Evolutionary conservation across 2,329 filamentous ascomycete genomes (phyloP).

Genomic region (Epichloe sylvatica): DNA sequence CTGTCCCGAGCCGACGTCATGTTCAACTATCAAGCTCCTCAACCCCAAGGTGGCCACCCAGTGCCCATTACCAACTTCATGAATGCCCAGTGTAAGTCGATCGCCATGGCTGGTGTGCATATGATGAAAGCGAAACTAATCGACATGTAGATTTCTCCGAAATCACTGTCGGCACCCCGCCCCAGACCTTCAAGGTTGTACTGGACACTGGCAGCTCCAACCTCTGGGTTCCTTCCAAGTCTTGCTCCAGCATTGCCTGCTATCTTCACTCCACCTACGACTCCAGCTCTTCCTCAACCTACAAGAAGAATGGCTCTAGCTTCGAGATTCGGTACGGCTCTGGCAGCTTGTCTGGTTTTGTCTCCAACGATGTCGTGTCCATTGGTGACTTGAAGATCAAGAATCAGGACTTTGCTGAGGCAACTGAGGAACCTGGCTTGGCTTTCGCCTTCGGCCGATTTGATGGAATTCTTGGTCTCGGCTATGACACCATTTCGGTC

Average conservation of each 20-base stretch:
- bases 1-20: conserved; percentile 57
- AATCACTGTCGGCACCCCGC: conserved; percentile 80
- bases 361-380: conserved; percentile 72
- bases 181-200: conserved; percentile 95
- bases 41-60: conserved; percentile 54
- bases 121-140: neutral
- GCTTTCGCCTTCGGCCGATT: conserved; percentile 97
- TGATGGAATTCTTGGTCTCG: conserved; percentile 89
- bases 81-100: conserved; percentile 84
- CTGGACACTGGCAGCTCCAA: conserved; percentile 98
- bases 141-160: conserved; percentile 72
- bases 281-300: conserved; percentile 73
- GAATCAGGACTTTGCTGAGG: conserved; percentile 89
- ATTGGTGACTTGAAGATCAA: conserved; percentile 86
- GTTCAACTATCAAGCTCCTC: conserved; percentile 61
- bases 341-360: conserved; percentile 81
- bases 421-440: conserved; percentile 85
- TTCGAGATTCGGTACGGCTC: conserved; percentile 96
- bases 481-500: conserved; percentile 92
- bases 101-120: neutral
- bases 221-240: conserved; percentile 86
- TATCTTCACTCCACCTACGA: conserved; percentile 97
- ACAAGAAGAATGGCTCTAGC: conserved; percentile 82
- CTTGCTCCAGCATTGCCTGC: conserved; percentile 93
- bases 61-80: conserved; percentile 94